Percentiles rank a stretch among this genome's conserved stretches.
Evolutionary conservation across 2,329 filamentous ascomycete genomes (phyloP).

Genomic region (Trichoderma harzianum): DNA sequence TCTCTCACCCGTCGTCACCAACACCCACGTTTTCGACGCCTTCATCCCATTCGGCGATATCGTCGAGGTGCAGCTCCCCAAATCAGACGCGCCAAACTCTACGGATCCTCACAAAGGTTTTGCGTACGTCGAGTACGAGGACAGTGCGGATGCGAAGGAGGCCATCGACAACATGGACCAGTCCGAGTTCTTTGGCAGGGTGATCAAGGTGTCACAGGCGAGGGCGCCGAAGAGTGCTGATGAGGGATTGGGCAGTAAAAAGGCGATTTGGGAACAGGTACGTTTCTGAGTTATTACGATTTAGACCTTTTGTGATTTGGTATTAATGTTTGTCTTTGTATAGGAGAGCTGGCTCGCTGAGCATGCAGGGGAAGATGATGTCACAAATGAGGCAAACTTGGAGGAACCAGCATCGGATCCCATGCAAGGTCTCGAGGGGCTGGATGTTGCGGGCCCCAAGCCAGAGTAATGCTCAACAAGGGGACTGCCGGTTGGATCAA

Average conservation of each 20-base stretch:
- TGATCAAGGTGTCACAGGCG: constrained; percentile 87
- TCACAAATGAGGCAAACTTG: constrained; percentile 39
- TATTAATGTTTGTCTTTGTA: not conserved
- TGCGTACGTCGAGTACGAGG: constrained; percentile 93
- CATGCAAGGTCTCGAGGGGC: constrained; percentile 90
- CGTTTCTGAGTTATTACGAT: constrained; percentile 25
- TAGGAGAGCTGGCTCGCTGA: constrained; percentile 93
- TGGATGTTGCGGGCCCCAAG: constrained; percentile 92
- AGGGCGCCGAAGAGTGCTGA: constrained; percentile 87
- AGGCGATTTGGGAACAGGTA: constrained; percentile 96
- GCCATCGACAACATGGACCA: constrained; percentile 99
- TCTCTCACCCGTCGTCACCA: constrained; percentile 73
- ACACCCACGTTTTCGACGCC: constrained; percentile 75
- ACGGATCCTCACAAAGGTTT: constrained; percentile 84
- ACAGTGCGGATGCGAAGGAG: constrained; percentile 80
- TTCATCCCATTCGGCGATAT: constrained; percentile 98
- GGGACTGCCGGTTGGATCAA: not conserved
- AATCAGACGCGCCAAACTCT: constrained; percentile 76
- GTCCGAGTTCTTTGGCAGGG: constrained; percentile 86
- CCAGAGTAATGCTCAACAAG: constrained; percentile 51
- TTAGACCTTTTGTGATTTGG: not conserved
- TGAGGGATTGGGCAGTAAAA: constrained; percentile 87
- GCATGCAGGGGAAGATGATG: constrained; percentile 74
- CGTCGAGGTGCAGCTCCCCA: constrained; percentile 83
- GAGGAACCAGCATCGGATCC: constrained; percentile 68